Evolutionary conservation across 2,329 filamentous ascomycete genomes (phyloP).

Genomic region (Colletotrichum lini): DNA sequence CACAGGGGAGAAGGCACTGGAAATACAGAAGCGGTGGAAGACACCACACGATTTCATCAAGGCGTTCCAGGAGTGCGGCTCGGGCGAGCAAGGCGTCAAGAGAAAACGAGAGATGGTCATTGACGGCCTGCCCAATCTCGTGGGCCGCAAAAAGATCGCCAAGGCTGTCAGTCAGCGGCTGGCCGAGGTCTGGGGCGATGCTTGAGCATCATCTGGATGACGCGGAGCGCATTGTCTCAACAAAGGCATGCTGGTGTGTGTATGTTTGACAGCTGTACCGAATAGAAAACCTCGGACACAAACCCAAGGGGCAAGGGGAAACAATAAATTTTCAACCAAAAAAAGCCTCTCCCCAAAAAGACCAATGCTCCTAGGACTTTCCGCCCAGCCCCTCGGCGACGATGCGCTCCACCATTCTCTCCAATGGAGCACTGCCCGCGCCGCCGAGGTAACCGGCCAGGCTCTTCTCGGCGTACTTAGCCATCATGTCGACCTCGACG

Average conservation of each 20-base stretch:
- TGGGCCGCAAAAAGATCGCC: conserved; percentile 78
- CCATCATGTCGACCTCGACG: conserved; percentile 91
- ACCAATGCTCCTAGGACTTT: conserved; percentile 23
- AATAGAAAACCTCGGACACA: background rate
- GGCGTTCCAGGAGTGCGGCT: conserved; percentile 72
- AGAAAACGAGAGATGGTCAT: conserved; percentile 73
- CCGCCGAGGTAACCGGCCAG: conserved; percentile 83
- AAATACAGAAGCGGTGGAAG: conserved; percentile 84
- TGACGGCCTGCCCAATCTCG: conserved; percentile 67
- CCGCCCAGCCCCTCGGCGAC: conserved; percentile 76
- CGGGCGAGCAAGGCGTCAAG: conserved; percentile 65
- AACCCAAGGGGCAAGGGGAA: background rate
- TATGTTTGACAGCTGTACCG: background rate
- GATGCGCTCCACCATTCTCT: conserved; percentile 81
- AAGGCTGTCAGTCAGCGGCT: conserved; percentile 78
- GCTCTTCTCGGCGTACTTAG: conserved; percentile 92
- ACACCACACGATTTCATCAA: conserved; percentile 81
- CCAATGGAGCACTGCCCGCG: conserved; percentile 69
- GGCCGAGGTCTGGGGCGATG: conserved; percentile 79
- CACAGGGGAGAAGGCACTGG: conserved; percentile 83
- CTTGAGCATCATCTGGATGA: conserved; percentile 47
- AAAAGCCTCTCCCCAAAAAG: no score
- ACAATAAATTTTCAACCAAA: background rate
- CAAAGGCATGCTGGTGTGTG: conserved; percentile 11
- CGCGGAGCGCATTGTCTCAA: background rate